Conservation (phyloP, 306 rosid genomes). For the Senna tora region DNA sequence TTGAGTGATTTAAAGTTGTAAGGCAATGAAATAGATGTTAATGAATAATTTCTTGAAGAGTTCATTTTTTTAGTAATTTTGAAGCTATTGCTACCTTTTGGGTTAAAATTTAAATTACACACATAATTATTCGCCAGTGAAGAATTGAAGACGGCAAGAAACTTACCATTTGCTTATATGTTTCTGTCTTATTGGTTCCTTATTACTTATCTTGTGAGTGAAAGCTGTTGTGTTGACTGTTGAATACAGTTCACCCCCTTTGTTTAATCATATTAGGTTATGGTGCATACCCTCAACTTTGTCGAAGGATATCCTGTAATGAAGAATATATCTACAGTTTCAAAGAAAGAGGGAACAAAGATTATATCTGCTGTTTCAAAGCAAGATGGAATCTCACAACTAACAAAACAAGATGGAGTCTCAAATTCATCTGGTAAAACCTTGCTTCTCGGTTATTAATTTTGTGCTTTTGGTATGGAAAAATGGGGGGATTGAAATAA, state of each 20-base stretch:
- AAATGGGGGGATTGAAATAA: neutral
- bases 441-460: neutral
- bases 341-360: constrained; percentile 24
- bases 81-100: neutral
- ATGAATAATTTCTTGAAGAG: neutral
- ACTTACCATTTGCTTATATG: neutral
- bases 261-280: constrained; percentile 47
- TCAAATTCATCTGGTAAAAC: constrained; percentile 39
- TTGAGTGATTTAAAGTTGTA: neutral
- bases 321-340: neutral
- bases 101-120: neutral
- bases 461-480: constrained; percentile 3
- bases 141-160: neutral
- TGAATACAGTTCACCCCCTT: constrained; percentile 3
- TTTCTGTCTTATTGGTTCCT: constrained; percentile 20
- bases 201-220: neutral
- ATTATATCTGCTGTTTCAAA: neutral
- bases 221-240: constrained; percentile 22
- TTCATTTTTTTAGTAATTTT: neutral
- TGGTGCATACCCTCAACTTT: constrained; percentile 57
- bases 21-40: neutral
- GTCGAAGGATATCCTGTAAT: constrained; percentile 41
- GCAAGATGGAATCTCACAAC: constrained; percentile 27
- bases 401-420: no score
- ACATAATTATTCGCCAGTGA: neutral